Conservation (phyloP, 192 early-diverging fungal species). For the Globomyces pollinis-pini region DNA sequence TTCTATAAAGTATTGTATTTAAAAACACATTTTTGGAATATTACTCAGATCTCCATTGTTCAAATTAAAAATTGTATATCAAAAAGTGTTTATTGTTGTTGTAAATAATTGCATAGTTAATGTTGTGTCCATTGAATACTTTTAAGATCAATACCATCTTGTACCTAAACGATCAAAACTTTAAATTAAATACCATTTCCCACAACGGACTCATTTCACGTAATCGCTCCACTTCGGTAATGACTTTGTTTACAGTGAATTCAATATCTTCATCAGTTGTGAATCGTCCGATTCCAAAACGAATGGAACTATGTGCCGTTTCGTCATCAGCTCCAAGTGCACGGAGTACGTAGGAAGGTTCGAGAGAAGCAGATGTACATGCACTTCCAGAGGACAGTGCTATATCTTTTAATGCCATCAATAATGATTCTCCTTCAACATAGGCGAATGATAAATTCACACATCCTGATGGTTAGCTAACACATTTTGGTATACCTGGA, state of each 20-base stretch:
- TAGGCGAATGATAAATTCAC: constrained; percentile 95
- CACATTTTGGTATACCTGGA: constrained; percentile 46
- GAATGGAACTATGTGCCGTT: constrained; percentile 89
- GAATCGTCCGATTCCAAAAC: constrained; percentile 94
- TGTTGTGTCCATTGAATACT: constrained; percentile 87
- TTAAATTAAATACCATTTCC: constrained; percentile 76
- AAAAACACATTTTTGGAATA: no score
- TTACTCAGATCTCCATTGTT: no score
- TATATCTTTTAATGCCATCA: constrained; percentile 98
- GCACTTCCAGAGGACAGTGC: constrained; percentile 92
- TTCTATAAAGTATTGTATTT: no score
- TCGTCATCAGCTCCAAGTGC: constrained; percentile 96
- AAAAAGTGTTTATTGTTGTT: no score
- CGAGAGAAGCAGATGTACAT: constrained; percentile 91
- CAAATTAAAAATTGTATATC: no score
- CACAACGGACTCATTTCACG: constrained; percentile 95
- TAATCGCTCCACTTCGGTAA: constrained; percentile 72
- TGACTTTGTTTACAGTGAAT: constrained; percentile 73
- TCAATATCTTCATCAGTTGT: constrained; percentile 94
- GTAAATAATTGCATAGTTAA: no score
- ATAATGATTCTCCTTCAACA: constrained; percentile 92
- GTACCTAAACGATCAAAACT: constrained; percentile 39
- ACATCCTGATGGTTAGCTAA: constrained; percentile 70
- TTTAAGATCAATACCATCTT: constrained; percentile 88
- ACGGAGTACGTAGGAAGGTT: constrained; percentile 93